Percentiles rank a stretch among this genome's conserved stretches.
Conservation (phyloP, 2,329 filamentous ascomycete species). For the Claviceps digitariae region DNA sequence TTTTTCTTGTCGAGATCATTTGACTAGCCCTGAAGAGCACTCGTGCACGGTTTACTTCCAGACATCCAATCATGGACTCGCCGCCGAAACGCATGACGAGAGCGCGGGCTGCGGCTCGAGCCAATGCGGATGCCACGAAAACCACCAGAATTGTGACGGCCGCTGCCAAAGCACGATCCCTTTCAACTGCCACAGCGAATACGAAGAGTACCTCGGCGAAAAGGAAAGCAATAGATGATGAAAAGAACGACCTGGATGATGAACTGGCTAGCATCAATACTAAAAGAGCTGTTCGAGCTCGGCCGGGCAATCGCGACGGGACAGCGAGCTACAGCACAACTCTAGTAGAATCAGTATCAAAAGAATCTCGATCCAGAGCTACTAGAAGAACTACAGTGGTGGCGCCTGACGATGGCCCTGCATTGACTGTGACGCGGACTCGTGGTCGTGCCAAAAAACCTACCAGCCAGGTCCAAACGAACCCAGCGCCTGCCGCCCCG, state of each 20-base stretch:
- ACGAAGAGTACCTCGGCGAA: conserved; percentile 23
- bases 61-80: conserved; percentile 31
- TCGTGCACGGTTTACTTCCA: background rate
- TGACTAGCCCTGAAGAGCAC: conserved; percentile 2
- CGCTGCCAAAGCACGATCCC: conserved; percentile 32
- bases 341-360: background rate
- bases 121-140: conserved; percentile 22
- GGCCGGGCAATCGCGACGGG: conserved; percentile 27
- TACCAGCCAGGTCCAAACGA: conserved; percentile 13
- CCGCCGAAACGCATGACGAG: conserved; percentile 48
- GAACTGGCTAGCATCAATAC: conserved; percentile 16
- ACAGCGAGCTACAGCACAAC: conserved; percentile 9
- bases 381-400: conserved; percentile 15
- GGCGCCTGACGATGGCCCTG: conserved; percentile 11
- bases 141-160: conserved; percentile 34
- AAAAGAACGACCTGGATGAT: conserved; percentile 33
- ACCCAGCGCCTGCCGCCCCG: conserved; percentile 11
- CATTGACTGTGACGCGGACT: conserved; percentile 8
- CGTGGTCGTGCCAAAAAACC: conserved; percentile 32
- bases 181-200: conserved; percentile 16
- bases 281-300: conserved; percentile 27
- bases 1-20: conserved; percentile 4
- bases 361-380: conserved; percentile 13
- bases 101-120: conserved; percentile 30
- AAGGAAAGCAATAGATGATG: conserved; percentile 42